Percentiles rank a stretch among this genome's conserved stretches.
Evolutionary conservation across 371 early-diverging fungal species (phyloP).

Genomic region (Circinella umbellata): DNA sequence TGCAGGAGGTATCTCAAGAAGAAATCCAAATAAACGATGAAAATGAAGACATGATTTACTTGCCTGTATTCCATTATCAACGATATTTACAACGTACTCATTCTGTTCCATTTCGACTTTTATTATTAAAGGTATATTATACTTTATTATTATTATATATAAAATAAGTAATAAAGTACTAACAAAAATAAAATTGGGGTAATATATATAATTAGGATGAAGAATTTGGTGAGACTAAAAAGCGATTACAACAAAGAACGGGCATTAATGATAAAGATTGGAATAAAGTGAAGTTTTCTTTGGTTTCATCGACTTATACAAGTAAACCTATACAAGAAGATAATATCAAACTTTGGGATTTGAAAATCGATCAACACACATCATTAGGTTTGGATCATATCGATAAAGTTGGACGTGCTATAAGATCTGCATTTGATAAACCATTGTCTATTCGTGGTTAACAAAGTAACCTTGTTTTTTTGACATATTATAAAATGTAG

Average conservation of each 20-base stretch:
- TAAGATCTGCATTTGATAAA: conserved; percentile 36
- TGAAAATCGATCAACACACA: conserved; percentile 46
- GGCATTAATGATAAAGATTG: conserved; percentile 89
- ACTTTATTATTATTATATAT: too few species aligned
- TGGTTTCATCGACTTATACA: too few species aligned
- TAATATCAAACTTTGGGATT: conserved; percentile 53
- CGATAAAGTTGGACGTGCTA: conserved; percentile 54
- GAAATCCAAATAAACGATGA: conserved; percentile 50
- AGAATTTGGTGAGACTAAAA: conserved; percentile 69
- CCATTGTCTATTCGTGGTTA: conserved; percentile 60
- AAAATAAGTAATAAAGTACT: too few species aligned
- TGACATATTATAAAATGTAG: too few species aligned
- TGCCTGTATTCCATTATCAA: conserved; percentile 78
- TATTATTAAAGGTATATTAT: conserved; percentile 56
- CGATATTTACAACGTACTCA: conserved; percentile 70
- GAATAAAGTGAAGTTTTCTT: conserved; percentile 71
- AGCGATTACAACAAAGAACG: conserved; percentile 69
- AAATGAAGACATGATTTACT: conserved; percentile 44
- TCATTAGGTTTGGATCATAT: conserved; percentile 73
- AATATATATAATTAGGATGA: conserved; percentile 52
- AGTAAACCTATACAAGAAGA: conserved; percentile 27
- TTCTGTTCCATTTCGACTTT: conserved; percentile 83
- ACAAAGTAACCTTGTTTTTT: not conserved
- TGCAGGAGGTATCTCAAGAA: conserved; percentile 63
- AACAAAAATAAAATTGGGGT: too few species aligned